Evolutionary conservation across 495 filamentous ascomycete genomes (phyloP).

Genomic region (Tuber umbilicatum): DNA sequence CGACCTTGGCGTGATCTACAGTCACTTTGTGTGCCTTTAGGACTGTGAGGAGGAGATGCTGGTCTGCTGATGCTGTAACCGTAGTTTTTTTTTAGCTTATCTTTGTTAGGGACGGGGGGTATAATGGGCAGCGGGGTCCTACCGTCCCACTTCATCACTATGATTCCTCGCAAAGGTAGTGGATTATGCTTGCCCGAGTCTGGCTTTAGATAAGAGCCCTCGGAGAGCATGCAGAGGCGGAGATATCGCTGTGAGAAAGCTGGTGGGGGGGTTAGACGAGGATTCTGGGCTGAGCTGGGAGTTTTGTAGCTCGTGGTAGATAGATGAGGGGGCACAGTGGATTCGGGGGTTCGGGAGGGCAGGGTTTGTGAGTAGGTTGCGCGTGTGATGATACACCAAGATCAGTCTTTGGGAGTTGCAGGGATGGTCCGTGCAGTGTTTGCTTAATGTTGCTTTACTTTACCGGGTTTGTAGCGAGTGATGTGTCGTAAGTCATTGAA

Average conservation of each 20-base stretch:
- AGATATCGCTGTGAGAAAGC: background rate
- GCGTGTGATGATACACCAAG: background rate
- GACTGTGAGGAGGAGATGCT: slow-evolving; percentile 40
- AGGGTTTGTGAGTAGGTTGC: background rate
- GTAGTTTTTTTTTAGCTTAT: slow-evolving; percentile 9
- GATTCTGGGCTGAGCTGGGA: background rate
- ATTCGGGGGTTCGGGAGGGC: background rate
- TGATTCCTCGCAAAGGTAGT: background rate
- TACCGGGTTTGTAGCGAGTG: background rate
- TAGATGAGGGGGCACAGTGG: background rate
- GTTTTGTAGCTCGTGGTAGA: background rate
- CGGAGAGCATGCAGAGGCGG: background rate
- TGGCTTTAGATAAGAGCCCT: background rate
- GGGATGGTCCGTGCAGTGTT: background rate
- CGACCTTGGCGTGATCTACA: slow-evolving; percentile 37
- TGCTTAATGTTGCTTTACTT: background rate
- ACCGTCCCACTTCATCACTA: slow-evolving; percentile 35
- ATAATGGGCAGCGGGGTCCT: background rate
- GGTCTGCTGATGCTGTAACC: slow-evolving; percentile 35
- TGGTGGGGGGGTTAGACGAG: background rate
- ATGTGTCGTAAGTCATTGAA: background rate
- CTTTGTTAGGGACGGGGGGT: background rate
- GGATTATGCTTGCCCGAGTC: background rate
- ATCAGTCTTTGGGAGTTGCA: background rate
- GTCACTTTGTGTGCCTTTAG: slow-evolving; percentile 34